Percentiles rank a stretch among this genome's conserved stretches.
Conservation (phyloP, 2,329 filamentous ascomycete species). For the Beauveria pseudobassiana region DNA sequence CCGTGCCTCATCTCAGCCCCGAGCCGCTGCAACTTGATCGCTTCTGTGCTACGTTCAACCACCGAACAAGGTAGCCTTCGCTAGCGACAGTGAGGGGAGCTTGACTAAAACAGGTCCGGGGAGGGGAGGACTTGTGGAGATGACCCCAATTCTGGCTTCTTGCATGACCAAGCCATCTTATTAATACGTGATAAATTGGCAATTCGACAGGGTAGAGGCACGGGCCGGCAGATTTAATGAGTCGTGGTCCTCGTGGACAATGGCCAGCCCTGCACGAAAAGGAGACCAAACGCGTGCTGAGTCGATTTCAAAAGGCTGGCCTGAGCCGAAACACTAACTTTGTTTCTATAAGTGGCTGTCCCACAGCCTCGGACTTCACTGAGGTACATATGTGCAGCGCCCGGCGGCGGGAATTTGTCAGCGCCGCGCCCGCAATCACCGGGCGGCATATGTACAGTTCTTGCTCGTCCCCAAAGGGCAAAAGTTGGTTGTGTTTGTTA, state of each 20-base stretch:
- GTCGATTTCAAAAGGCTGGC: no score
- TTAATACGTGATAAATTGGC: background rate
- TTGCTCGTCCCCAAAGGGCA: no score
- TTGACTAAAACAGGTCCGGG: background rate
- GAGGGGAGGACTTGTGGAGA: background rate
- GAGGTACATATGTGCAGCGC: background rate
- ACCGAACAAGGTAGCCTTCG: background rate
- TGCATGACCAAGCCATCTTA: background rate
- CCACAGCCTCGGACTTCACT: no score
- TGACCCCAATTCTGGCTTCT: background rate
- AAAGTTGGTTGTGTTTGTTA: no score
- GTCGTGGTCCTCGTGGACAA: background rate
- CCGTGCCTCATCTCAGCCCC: background rate
- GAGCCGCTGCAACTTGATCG: background rate
- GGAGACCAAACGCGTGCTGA: no score
- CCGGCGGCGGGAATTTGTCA: background rate
- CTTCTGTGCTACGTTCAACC: background rate
- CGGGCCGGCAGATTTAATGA: background rate
- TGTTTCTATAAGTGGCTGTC: no score
- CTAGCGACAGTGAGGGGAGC: background rate
- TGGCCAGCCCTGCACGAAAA: background rate
- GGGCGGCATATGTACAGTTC: background rate
- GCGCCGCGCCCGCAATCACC: background rate
- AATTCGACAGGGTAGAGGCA: background rate
- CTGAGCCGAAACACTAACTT: no score